Conservation (phyloP, 768 basidiomycete species). For the Tulasnella sp. region DNA sequence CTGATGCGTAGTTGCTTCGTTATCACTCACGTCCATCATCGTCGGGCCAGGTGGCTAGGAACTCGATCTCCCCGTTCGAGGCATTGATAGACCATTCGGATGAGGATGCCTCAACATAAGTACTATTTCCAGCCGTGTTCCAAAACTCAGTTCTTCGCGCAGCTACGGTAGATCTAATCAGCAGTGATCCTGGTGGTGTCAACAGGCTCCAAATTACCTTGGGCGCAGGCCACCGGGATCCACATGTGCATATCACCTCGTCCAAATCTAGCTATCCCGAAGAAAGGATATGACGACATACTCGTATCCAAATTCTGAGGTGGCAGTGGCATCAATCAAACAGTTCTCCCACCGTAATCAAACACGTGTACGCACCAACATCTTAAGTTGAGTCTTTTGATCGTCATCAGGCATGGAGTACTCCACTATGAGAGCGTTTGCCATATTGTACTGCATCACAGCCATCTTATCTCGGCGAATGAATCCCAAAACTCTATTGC, state of each 20-base stretch:
- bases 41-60: neutral
- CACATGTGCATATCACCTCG: neutral
- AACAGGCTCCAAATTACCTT: neutral
- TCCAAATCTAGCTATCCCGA: neutral
- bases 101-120: neutral
- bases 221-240: neutral
- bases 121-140: neutral
- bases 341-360: neutral
- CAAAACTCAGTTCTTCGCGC: neutral
- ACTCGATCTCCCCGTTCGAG: neutral
- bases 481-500: neutral
- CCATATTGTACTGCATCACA: neutral
- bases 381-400: neutral
- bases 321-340: neutral
- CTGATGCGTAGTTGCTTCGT: neutral
- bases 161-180: neutral
- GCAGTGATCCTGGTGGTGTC: neutral
- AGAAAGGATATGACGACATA: neutral
- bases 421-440: neutral
- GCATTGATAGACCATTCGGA: neutral
- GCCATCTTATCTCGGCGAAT: constrained; percentile 3
- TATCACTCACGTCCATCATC: neutral
- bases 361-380: neutral
- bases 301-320: neutral
- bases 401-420: neutral